phyloP scores from a whole-genome alignment of 352 stramenopile genomes.

The Phytophthora capsici region DNA sequence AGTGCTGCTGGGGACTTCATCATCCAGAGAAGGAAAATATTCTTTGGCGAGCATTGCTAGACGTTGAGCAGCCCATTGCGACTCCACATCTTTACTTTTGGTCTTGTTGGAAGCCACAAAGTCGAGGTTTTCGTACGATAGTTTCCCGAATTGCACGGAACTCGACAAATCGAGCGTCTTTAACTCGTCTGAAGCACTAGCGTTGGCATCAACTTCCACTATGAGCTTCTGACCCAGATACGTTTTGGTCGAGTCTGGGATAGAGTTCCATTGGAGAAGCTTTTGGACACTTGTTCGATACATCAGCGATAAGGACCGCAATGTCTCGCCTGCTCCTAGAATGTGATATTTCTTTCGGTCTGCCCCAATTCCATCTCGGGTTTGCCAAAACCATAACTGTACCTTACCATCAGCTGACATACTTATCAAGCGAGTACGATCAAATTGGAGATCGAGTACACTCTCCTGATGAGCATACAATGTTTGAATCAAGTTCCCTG shows the following conservation, averaged over 20 bases:
- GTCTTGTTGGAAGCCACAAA: conserved; percentile 69
- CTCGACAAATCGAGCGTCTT: conserved; percentile 57
- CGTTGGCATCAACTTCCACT: conserved; percentile 56
- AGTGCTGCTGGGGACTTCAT: conserved; percentile 31
- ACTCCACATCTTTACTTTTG: conserved; percentile 59
- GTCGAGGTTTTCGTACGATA: conserved; percentile 67
- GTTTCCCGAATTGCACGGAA: conserved; percentile 60
- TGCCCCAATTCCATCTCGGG: conserved; percentile 41
- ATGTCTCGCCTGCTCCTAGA: conserved; percentile 67
- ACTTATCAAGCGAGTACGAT: conserved; percentile 69
- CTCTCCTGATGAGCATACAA: conserved; percentile 52
- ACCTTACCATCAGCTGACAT: conserved; percentile 67
- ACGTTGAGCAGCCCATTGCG: conserved; percentile 62
- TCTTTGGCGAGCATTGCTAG: conserved; percentile 67
- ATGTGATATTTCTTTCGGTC: conserved; percentile 80
- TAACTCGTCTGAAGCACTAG: conserved; percentile 57
- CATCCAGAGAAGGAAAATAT: conserved; percentile 60
- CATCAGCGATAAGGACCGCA: conserved; percentile 75
- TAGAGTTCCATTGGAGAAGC: conserved; percentile 71
- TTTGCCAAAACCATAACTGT: conserved; percentile 77
- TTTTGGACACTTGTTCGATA: conserved; percentile 80
- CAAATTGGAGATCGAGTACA: conserved; percentile 77
- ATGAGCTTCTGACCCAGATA: conserved; percentile 83
- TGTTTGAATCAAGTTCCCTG: conserved; percentile 69
- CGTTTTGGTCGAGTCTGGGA: conserved; percentile 71